These are phyloP conservation scores for Citrus sp. DNA, from an alignment of 345 rosid species.

Conservation along the genomic window DNA sequence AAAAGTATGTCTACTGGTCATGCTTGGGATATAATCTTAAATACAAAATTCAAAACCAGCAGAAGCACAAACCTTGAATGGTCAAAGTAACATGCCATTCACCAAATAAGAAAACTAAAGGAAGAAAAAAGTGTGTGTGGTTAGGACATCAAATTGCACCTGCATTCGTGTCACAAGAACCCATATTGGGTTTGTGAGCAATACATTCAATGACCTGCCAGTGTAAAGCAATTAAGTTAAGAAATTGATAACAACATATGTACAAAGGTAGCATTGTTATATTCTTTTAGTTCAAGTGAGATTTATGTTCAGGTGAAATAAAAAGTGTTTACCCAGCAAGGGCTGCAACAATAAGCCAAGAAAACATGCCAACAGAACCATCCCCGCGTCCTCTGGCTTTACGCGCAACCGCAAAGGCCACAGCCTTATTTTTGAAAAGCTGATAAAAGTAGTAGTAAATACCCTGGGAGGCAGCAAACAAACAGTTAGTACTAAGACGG, in stretches of 20 bases:
- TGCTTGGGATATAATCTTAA: not conserved
- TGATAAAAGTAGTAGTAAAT: slow-evolving; percentile 71
- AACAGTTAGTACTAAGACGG: not conserved
- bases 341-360: slow-evolving; percentile 73
- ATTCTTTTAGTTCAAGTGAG: not conserved
- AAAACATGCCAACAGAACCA: slow-evolving; percentile 55
- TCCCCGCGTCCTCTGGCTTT: slow-evolving; percentile 46
- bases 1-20: not conserved
- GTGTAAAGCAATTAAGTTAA: not conserved
- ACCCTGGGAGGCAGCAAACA: slow-evolving; percentile 35
- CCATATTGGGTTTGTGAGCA: slow-evolving; percentile 63
- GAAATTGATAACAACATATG: not conserved
- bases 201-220: slow-evolving; percentile 63
- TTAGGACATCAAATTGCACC: slow-evolving; percentile 27
- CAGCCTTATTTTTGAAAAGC: slow-evolving; percentile 61
- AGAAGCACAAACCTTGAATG: not conserved
- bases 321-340: slow-evolving; percentile 46
- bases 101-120: not conserved
- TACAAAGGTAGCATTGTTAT: not conserved
- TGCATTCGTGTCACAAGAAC: slow-evolving; percentile 75
- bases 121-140: not conserved
- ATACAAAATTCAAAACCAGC: not conserved
- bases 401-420: slow-evolving; percentile 46
- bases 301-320: not conserved
- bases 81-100: not conserved